Conservation (phyloP, 2,329 filamentous ascomycete genomes). For the Huntiella omanensis region DNA sequence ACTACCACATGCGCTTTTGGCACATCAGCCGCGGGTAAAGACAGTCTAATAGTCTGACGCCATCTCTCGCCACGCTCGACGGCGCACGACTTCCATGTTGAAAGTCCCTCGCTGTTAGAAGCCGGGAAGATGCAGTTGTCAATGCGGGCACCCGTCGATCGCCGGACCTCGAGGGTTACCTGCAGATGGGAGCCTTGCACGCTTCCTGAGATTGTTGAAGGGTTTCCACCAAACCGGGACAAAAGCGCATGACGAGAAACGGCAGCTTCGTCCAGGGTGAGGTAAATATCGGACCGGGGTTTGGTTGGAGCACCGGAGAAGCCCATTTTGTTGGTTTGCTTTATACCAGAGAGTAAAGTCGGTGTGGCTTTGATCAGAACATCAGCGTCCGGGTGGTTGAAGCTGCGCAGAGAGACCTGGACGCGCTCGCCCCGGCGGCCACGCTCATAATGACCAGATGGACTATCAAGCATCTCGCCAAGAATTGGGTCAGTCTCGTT, state of each 20-base stretch:
- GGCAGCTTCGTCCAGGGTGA: conserved; percentile 65
- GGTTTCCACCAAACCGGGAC: conserved; percentile 52
- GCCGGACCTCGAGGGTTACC: conserved; percentile 73
- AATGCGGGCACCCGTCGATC: conserved; percentile 58
- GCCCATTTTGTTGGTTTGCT: conserved; percentile 71
- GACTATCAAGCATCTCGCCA: conserved; percentile 52
- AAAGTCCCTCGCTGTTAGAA: conserved; percentile 60
- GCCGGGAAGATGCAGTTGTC: conserved; percentile 76
- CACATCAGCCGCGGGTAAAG: conserved; percentile 62
- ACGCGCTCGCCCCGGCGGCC: conserved; percentile 56
- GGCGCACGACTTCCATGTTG: conserved; percentile 75
- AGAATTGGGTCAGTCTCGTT: conserved; percentile 57
- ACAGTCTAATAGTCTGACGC: conserved; percentile 74
- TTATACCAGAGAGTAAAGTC: conserved; percentile 65
- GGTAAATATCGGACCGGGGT: conserved; percentile 80
- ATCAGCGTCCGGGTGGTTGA: conserved; percentile 61
- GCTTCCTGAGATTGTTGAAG: conserved; percentile 46
- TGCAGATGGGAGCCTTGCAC: conserved; percentile 59
- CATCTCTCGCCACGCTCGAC: conserved; percentile 63
- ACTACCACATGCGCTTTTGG: conserved; percentile 70
- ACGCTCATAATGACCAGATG: conserved; percentile 55
- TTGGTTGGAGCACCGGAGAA: conserved; percentile 85
- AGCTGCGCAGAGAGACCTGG: conserved; percentile 61
- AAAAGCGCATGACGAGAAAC: conserved; percentile 55
- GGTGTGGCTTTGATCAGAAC: conserved; percentile 69